phyloP scores from a whole-genome alignment of 1,139 yeast species.

The Geotrichum siamense region DNA sequence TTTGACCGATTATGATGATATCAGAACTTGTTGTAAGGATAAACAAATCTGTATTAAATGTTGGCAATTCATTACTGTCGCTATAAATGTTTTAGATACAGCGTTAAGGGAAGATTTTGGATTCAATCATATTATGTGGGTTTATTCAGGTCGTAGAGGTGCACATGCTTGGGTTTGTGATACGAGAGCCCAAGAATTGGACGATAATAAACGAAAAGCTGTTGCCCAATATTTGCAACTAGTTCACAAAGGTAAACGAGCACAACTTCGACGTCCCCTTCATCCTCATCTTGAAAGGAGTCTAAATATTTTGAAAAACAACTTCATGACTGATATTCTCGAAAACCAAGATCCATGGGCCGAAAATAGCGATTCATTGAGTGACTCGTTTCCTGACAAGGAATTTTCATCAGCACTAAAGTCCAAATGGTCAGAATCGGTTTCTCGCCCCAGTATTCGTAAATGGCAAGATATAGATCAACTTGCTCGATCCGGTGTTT shows the following conservation, averaged over 20 bases:
- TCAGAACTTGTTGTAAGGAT: slow-evolving; percentile 87
- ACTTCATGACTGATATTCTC: slow-evolving; percentile 59
- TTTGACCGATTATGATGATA: slow-evolving; percentile 91
- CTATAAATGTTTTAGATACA: slow-evolving; percentile 63
- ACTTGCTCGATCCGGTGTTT: slow-evolving; percentile 45
- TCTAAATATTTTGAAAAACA: slow-evolving; percentile 53
- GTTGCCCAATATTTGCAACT: slow-evolving; percentile 80
- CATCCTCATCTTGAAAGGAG: slow-evolving; percentile 77
- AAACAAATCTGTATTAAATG: slow-evolving; percentile 82
- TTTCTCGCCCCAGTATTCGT: slow-evolving; percentile 11
- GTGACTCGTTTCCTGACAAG: slow-evolving; percentile 56
- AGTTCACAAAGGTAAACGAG: slow-evolving; percentile 40
- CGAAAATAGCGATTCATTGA: slow-evolving; percentile 48
- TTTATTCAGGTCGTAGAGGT: slow-evolving; percentile 97
- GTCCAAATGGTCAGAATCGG: slow-evolving; percentile 30
- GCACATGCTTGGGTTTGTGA: slow-evolving; percentile 99
- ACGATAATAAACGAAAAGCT: slow-evolving; percentile 66
- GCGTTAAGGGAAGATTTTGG: slow-evolving; percentile 86
- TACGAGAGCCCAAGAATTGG: slow-evolving; percentile 63
- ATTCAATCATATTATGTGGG: slow-evolving; percentile 82
- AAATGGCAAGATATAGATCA: slow-evolving; percentile 75
- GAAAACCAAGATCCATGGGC: slow-evolving; percentile 86
- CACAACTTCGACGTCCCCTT: slow-evolving; percentile 64
- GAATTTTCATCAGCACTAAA: slow-evolving; percentile 47
- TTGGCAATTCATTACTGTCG: slow-evolving; percentile 91